Conservation (phyloP, 441 rosid species). For the Eutrema salsugineum region DNA sequence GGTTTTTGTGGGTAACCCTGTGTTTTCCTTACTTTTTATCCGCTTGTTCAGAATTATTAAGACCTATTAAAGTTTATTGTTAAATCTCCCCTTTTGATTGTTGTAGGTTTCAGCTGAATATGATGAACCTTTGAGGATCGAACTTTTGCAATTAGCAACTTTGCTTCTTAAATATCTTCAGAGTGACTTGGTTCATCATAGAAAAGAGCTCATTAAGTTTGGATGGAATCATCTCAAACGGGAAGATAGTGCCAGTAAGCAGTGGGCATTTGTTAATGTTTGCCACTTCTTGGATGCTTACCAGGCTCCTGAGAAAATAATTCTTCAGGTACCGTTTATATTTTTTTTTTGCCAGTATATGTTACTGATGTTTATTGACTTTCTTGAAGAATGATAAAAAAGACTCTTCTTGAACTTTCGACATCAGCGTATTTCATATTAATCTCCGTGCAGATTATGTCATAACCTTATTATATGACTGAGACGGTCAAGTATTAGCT, state of each 20-base stretch:
- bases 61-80: not conserved
- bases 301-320: slow-evolving; percentile 99
- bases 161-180: slow-evolving; percentile 97
- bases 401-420: not conserved
- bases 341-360: not conserved
- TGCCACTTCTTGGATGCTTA: slow-evolving; percentile 99
- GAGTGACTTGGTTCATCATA: slow-evolving; percentile 91
- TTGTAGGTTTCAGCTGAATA: slow-evolving; percentile 95
- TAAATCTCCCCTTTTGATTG: slow-evolving; percentile 25
- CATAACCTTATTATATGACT: not conserved
- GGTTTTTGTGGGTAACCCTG: not conserved
- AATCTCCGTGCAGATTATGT: not conserved
- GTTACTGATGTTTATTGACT: not conserved
- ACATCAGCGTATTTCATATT: slow-evolving; percentile 7
- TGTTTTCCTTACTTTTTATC: not conserved
- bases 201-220: slow-evolving; percentile 98
- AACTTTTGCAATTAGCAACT: slow-evolving; percentile 97
- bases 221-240: slow-evolving; percentile 99
- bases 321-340: slow-evolving; percentile 74
- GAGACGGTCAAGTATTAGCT: slow-evolving; percentile 6
- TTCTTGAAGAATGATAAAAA: slow-evolving; percentile 1
- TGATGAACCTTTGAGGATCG: slow-evolving; percentile 98
- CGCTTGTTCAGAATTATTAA: not conserved
- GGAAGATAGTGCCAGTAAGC: slow-evolving; percentile 99
- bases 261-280: slow-evolving; percentile 99